Evolutionary conservation across 179 eudicot genomes (phyloP).

Genomic region (Amaranthus tricolor): DNA sequence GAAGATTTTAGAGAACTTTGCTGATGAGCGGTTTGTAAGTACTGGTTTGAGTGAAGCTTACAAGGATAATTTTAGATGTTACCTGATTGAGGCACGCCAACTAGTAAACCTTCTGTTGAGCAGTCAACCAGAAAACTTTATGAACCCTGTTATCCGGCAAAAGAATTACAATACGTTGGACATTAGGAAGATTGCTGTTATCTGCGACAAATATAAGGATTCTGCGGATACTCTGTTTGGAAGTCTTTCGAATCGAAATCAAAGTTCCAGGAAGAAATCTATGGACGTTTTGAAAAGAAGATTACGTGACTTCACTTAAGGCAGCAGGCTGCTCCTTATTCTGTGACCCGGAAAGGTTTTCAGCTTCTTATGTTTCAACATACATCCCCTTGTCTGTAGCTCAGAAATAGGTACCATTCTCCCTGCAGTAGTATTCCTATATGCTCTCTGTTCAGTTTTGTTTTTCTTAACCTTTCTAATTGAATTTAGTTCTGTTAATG

Average conservation of each 20-base stretch:
- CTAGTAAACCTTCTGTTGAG: conserved; percentile 71
- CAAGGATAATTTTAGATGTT: conserved; percentile 59
- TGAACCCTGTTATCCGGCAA: conserved; percentile 91
- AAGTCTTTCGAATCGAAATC: conserved; percentile 81
- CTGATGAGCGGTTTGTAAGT: conserved; percentile 71
- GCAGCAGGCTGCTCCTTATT: conserved; percentile 13
- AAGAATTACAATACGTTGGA: conserved; percentile 72
- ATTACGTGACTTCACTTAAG: conserved; percentile 75
- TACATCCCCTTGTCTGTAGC: conserved; percentile 18
- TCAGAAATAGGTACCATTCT: conserved; percentile 24
- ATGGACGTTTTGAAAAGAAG: conserved; percentile 76
- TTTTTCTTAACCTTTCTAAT: conserved; percentile 17
- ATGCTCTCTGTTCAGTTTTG: conserved; percentile 6
- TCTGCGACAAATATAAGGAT: conserved; percentile 88
- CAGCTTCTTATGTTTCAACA: conserved; percentile 7
- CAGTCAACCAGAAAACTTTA: conserved; percentile 89
- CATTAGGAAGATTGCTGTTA: conserved; percentile 69
- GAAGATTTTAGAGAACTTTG: conserved; percentile 71
- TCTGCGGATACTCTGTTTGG: conserved; percentile 82
- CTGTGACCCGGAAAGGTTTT: conserved; percentile 16
- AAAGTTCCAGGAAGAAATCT: conserved; percentile 72
- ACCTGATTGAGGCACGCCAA: conserved; percentile 78
- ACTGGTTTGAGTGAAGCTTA: conserved; percentile 74
- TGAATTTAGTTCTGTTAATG: conserved; percentile 11
- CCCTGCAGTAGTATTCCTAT: conserved; percentile 13